phyloP scores from a whole-genome alignment of 768 basidiomycete genomes.

The Tricholoma matsutake region DNA sequence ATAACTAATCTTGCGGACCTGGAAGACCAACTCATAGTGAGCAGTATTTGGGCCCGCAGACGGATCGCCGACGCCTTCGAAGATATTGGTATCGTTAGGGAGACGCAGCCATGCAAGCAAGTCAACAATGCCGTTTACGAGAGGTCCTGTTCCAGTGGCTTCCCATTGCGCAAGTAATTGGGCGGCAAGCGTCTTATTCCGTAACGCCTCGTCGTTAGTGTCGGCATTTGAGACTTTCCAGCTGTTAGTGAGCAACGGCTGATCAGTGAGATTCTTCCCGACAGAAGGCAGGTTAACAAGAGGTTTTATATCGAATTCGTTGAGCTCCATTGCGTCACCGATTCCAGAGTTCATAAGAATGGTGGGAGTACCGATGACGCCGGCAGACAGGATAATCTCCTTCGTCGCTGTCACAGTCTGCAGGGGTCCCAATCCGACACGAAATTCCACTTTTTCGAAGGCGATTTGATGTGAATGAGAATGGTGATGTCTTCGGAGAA shows the following conservation, averaged over 20 bases:
- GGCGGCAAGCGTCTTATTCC: too few species aligned
- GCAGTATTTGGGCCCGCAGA: conserved; percentile 31
- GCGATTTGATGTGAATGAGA: too few species aligned
- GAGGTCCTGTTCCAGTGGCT: conserved; percentile 27
- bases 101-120: conserved; percentile 29
- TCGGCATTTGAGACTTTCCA: conserved; percentile 14
- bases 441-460: too few species aligned
- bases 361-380: conserved; percentile 28
- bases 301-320: conserved; percentile 17
- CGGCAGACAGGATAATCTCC: conserved; percentile 37
- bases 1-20: conserved; percentile 7
- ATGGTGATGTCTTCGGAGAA: conserved; percentile 17
- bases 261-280: conserved; percentile 37
- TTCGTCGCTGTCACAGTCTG: conserved; percentile 17
- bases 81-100: conserved; percentile 6
- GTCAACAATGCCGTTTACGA: conserved; percentile 21
- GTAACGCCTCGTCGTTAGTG: too few species aligned
- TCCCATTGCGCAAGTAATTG: conserved; percentile 20
- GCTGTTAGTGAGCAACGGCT: conserved; percentile 22
- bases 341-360: conserved; percentile 34
- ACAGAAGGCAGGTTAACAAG: conserved; percentile 33
- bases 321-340: conserved; percentile 21
- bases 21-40: conserved; percentile 30
- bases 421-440: too few species aligned
- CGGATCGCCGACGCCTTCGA: conserved; percentile 19